phyloP scores from a whole-genome alignment of 176 grass and related monocot species.

The Luzula sylvatica region DNA sequence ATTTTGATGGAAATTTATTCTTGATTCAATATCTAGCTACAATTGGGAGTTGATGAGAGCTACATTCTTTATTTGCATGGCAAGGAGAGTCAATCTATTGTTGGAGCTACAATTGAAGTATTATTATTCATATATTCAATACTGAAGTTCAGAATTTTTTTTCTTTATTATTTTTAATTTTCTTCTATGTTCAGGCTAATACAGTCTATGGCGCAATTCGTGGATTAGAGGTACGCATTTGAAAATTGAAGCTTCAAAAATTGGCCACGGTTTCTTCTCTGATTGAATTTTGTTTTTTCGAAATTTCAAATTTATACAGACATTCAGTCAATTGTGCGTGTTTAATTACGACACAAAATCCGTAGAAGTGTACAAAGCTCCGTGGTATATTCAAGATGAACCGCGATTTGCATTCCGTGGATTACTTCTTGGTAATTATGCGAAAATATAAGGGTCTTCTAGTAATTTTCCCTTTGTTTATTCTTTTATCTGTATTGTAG shows the following conservation, averaged over 20 bases:
- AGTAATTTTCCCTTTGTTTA: too few species aligned
- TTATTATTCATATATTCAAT: constrained; percentile 1
- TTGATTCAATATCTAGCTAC: constrained; percentile 31
- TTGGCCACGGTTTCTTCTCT: neutral
- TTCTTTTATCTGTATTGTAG: constrained; percentile 31
- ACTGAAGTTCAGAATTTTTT: neutral
- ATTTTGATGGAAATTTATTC: neutral
- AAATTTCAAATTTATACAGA: constrained; percentile 34
- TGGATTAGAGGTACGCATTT: constrained; percentile 64
- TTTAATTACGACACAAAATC: constrained; percentile 81
- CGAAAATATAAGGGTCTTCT: too few species aligned
- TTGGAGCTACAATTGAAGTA: constrained; percentile 83
- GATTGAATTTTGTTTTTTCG: too few species aligned
- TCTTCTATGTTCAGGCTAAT: constrained; percentile 40
- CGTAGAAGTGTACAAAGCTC: constrained; percentile 64
- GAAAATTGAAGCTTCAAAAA: neutral
- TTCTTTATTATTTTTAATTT: neutral
- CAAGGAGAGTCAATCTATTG: constrained; percentile 42
- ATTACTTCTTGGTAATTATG: constrained; percentile 58
- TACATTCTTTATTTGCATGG: constrained; percentile 46
- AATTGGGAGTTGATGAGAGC: constrained; percentile 83
- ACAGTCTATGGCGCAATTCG: constrained; percentile 85
- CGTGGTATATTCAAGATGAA: constrained; percentile 94
- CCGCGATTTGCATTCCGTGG: constrained; percentile 76
- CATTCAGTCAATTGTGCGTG: constrained; percentile 89